Percentiles rank a stretch among this genome's conserved stretches.
phyloP scores from a whole-genome alignment of 768 basidiomycete species.

The Phaeotremella skinneri region DNA sequence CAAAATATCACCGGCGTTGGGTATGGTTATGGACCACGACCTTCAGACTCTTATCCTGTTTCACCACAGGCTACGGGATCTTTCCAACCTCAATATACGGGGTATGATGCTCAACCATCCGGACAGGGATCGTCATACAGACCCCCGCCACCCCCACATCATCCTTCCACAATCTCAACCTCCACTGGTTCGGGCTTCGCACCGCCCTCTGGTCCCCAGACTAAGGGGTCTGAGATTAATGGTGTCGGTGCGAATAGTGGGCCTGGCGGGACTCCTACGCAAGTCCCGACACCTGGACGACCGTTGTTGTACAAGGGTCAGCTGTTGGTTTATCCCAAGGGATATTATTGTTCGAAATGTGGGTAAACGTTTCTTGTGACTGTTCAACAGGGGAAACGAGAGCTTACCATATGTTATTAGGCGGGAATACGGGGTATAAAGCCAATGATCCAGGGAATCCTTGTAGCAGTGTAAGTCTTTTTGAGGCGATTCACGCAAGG shows the following conservation, averaged over 20 bases:
- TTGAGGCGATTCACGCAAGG: not conserved
- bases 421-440: conserved; percentile 44
- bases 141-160: conserved; percentile 17
- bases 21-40: conserved; percentile 30
- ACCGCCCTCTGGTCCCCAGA: conserved; percentile 13
- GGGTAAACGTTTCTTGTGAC: conserved; percentile 5
- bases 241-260: not conserved
- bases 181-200: not conserved
- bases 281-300: conserved; percentile 39
- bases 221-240: not conserved
- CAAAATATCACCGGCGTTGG: conserved; percentile 42
- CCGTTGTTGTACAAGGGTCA: conserved; percentile 36
- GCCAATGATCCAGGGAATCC: conserved; percentile 41
- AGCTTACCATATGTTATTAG: conserved; percentile 12
- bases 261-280: conserved; percentile 32
- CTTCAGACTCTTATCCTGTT: conserved; percentile 8
- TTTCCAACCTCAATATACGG: not conserved
- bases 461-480: conserved; percentile 22
- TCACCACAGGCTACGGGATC: not conserved
- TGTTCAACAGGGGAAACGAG: not conserved
- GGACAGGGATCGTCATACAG: not conserved
- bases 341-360: conserved; percentile 39
- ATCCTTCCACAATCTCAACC: conserved; percentile 10
- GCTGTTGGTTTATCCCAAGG: conserved; percentile 42
- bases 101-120: not conserved